A percentile compares a stretch with the other conserved stretches of the same genome.
Conservation (phyloP, 2,329 filamentous ascomycete genomes). For the Helicocarpus griseus region DNA sequence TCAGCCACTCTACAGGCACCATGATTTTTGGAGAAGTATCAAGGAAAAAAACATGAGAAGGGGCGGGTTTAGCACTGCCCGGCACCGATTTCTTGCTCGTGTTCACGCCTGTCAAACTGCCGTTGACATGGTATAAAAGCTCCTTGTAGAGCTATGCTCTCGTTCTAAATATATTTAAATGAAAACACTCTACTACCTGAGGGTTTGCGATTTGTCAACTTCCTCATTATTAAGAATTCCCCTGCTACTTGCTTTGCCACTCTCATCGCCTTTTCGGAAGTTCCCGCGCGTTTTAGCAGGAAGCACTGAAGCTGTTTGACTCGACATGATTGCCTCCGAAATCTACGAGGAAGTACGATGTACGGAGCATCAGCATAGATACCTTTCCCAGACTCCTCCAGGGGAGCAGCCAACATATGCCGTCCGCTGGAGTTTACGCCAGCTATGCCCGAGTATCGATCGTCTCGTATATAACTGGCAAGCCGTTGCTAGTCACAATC, state of each 20-base stretch:
- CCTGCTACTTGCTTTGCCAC: neutral
- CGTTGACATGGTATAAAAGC: neutral
- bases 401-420: neutral
- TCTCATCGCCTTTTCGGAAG: neutral
- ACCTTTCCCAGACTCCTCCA: neutral
- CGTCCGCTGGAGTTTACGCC: neutral
- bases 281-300: neutral
- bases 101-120: neutral
- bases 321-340: neutral
- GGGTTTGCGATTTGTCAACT: neutral
- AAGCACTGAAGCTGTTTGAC: neutral
- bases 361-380: neutral
- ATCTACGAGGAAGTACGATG: neutral
- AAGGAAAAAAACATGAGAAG: neutral
- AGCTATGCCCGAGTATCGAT: constrained; percentile 1
- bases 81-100: neutral
- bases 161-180: no score
- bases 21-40: neutral
- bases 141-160: neutral
- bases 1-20: neutral
- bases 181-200: neutral
- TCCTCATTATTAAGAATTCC: neutral
- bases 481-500: constrained; percentile 4
- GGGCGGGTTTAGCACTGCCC: neutral
- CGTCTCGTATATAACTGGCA: constrained; percentile 4